Conservation (phyloP, 495 filamentous ascomycete species). For the Penicillium verhagenii region DNA sequence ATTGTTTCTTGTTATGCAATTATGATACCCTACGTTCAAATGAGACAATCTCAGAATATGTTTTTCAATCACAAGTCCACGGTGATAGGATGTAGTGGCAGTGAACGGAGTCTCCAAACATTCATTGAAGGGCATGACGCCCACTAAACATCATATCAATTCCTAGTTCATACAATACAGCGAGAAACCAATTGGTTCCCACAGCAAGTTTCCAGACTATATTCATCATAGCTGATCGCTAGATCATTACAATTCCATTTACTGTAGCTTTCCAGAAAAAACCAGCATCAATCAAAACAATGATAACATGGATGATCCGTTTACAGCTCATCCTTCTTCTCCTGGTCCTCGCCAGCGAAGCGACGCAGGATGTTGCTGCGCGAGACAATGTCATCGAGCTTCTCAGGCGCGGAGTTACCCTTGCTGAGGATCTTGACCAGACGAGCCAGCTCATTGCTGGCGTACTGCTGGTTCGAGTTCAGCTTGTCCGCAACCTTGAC, state of each 20-base stretch:
- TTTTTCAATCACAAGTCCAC: too few species aligned
- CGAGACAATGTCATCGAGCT: slow-evolving; percentile 83
- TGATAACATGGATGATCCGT: slow-evolving; percentile 9
- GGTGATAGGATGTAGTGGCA: neutral
- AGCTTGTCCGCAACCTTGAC: slow-evolving; percentile 86
- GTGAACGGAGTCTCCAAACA: neutral
- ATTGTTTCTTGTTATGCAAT: slow-evolving; percentile 10
- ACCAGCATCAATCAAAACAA: slow-evolving; percentile 3
- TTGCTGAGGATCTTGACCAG: slow-evolving; percentile 79
- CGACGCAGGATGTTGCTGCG: slow-evolving; percentile 85
- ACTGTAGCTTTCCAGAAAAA: slow-evolving; percentile 6
- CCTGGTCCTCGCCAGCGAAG: slow-evolving; percentile 56
- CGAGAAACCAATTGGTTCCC: slow-evolving; percentile 5
- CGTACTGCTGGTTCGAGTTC: slow-evolving; percentile 70
- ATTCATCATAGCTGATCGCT: slow-evolving; percentile 1
- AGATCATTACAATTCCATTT: neutral
- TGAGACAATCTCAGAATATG: neutral
- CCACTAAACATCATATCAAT: slow-evolving; percentile 4
- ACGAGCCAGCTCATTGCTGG: slow-evolving; percentile 79
- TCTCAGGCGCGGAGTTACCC: slow-evolving; percentile 79
- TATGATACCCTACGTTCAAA: slow-evolving; percentile 27
- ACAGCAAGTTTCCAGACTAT: slow-evolving; percentile 3
- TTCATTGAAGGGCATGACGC: neutral
- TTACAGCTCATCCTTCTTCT: slow-evolving; percentile 65
- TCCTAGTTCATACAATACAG: slow-evolving; percentile 20